Evolutionary conservation across 2,329 filamentous ascomycete genomes (phyloP).

Genomic region (Neofusicoccum umdonicola): DNA sequence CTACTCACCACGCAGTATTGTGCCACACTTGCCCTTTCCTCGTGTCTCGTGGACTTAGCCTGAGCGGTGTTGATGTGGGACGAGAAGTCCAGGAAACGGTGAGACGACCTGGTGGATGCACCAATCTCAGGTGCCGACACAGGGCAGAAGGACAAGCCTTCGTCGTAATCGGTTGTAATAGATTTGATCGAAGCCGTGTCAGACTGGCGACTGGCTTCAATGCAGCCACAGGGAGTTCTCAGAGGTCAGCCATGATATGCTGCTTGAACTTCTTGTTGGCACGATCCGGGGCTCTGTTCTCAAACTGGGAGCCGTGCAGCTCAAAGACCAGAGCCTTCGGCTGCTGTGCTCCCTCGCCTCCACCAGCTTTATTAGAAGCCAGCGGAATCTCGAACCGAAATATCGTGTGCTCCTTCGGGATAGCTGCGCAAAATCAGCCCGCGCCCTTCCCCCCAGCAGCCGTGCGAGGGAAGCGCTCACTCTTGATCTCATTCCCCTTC

Average conservation of each 20-base stretch:
- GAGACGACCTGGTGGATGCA: no score
- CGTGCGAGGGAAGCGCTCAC: slow-evolving; percentile 36
- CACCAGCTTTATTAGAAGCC: slow-evolving; percentile 20
- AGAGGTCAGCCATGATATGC: slow-evolving; percentile 44
- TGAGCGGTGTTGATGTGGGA: no score
- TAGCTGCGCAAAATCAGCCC: slow-evolving; percentile 40
- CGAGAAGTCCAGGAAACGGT: no score
- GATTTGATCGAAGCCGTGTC: no score
- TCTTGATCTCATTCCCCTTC: slow-evolving; percentile 65
- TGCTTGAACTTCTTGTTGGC: slow-evolving; percentile 90
- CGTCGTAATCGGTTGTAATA: no score
- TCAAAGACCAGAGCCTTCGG: slow-evolving; percentile 67
- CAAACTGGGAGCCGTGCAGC: slow-evolving; percentile 82
- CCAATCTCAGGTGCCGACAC: no score
- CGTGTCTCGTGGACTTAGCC: no score
- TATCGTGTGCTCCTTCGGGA: slow-evolving; percentile 87
- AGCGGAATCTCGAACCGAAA: slow-evolving; percentile 73
- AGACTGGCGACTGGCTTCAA: no score
- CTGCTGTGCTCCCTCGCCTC: slow-evolving; percentile 29
- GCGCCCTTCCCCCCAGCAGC: slow-evolving; percentile 7
- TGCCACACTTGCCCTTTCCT: no score
- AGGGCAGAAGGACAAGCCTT: no score
- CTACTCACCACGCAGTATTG: no score
- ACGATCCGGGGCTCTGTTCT: slow-evolving; percentile 76
- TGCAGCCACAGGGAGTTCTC: background rate